Conservation (phyloP, 2,329 filamentous ascomycete genomes). For the Penicillium thymicola region DNA sequence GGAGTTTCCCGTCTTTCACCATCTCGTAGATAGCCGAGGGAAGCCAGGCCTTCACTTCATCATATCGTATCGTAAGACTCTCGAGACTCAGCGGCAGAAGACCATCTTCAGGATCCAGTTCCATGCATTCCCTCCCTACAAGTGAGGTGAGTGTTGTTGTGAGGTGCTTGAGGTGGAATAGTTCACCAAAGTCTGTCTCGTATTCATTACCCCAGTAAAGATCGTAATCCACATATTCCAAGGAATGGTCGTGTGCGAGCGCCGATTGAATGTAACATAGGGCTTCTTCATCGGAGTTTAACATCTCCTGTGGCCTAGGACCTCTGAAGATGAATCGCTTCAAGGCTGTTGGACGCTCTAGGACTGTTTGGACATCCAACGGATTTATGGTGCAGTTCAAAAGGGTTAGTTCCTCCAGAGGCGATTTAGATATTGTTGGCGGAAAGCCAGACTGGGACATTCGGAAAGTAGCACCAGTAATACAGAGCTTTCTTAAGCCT, state of each 20-base stretch:
- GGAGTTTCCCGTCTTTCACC: background rate
- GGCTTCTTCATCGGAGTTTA: no score
- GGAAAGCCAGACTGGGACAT: no score
- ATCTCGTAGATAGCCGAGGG: background rate
- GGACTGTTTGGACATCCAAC: background rate
- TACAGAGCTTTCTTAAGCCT: constrained; percentile 1
- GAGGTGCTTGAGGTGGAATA: constrained; percentile 1
- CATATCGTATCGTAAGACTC: constrained; percentile 6
- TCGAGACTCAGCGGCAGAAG: constrained; percentile 2
- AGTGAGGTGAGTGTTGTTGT: constrained; percentile 3
- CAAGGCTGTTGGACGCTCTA: background rate
- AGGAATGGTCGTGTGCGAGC: background rate
- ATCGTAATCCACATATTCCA: constrained; percentile 7
- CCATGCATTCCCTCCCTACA: background rate
- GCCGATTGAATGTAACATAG: background rate
- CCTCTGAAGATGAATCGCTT: constrained; percentile 3
- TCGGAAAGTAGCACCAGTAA: background rate
- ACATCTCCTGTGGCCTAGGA: background rate
- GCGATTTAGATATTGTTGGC: background rate
- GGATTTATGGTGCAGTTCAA: constrained; percentile 2
- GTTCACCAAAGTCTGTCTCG: background rate
- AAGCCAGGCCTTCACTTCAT: background rate
- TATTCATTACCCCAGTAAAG: constrained; percentile 4
- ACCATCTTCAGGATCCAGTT: background rate
- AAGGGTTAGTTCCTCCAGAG: constrained; percentile 6